Conservation (phyloP, 1,284 basidiomycete species). For the Sutorius eximius region DNA sequence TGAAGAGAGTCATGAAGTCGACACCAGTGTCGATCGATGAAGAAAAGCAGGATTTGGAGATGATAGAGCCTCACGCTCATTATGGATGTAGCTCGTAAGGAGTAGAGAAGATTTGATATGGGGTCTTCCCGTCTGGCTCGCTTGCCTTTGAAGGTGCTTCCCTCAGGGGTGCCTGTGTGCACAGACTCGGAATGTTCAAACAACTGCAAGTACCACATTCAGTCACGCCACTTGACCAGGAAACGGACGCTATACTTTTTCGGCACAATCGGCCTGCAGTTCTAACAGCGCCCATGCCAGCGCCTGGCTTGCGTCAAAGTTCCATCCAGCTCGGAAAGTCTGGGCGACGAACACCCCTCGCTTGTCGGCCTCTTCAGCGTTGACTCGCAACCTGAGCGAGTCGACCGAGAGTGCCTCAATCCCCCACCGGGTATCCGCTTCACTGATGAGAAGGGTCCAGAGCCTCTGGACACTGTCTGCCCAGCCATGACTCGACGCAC, state of each 20-base stretch:
- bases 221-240: slow-evolving; percentile 13
- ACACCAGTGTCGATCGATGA: slow-evolving; percentile 75
- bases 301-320: slow-evolving; percentile 70
- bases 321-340: slow-evolving; percentile 71
- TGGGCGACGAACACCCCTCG: slow-evolving; percentile 52
- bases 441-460: slow-evolving; percentile 55
- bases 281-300: slow-evolving; percentile 81
- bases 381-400: slow-evolving; percentile 53
- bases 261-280: slow-evolving; percentile 79
- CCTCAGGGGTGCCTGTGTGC: slow-evolving; percentile 37
- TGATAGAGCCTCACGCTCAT: slow-evolving; percentile 48
- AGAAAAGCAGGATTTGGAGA: slow-evolving; percentile 82
- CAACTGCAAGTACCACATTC: slow-evolving; percentile 43
- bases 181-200: slow-evolving; percentile 61
- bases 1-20: slow-evolving; percentile 58
- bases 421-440: slow-evolving; percentile 65
- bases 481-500: slow-evolving; percentile 24
- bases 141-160: slow-evolving; percentile 41
- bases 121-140: slow-evolving; percentile 58
- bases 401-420: slow-evolving; percentile 65
- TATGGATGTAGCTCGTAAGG: slow-evolving; percentile 42
- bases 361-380: slow-evolving; percentile 18
- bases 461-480: slow-evolving; percentile 51
- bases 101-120: slow-evolving; percentile 54
- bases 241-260: slow-evolving; percentile 49